Base-by-base conservation (phyloP, 1,284 basidiomycete genomes). In the Peniophora sp. region DNA sequence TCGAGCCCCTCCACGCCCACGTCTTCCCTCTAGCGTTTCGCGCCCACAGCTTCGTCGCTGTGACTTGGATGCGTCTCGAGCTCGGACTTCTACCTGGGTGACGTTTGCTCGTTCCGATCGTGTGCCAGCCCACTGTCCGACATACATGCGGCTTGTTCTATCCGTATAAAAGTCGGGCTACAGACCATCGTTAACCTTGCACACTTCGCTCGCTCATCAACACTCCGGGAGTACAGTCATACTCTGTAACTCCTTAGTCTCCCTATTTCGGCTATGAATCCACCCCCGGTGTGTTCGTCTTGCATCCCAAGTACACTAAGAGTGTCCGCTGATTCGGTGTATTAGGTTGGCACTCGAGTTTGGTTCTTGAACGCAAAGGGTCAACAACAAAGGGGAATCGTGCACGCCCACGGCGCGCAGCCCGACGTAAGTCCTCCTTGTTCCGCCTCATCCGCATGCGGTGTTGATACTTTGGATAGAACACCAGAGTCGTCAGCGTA, bases 211-310 rank as follows among this genome's bases (percentile, higher is more conserved):
- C 27, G 27, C 27, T 32, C 27, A 32, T 32, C 27, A 32, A 32
- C 27, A 32, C 27, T 32, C 27, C 27, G 5, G 27, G 27, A 32
- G 27, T 12, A 32, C 27, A 32, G 27, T 32, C 27, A 32, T 32
- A 32, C 27, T 32, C 27, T 32, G 27, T 32, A 32, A 12, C 27
- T 32, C 27, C 27, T 32, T 41, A 8, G n/a, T 15, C 37, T 5
- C 18, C 37, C 37, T 41, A 41, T 41, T 41, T 41, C 37, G 37
- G 37, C 37, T 41, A 41, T 41, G 37, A 41, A 41, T 41, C n/a
- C 37, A 41, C 18, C 37, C 37, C 37, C 15, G 8, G n/a, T 41
- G 37, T 8, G 37, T 17, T 41, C 8, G 18, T 41, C 15, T 5
- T 41, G n/a, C 37, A 41, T 8, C n/a, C 18, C 18, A 17, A 15